phyloP scores from a whole-genome alignment of 345 rosid genomes.

The Lagerstroemia speciosa region DNA sequence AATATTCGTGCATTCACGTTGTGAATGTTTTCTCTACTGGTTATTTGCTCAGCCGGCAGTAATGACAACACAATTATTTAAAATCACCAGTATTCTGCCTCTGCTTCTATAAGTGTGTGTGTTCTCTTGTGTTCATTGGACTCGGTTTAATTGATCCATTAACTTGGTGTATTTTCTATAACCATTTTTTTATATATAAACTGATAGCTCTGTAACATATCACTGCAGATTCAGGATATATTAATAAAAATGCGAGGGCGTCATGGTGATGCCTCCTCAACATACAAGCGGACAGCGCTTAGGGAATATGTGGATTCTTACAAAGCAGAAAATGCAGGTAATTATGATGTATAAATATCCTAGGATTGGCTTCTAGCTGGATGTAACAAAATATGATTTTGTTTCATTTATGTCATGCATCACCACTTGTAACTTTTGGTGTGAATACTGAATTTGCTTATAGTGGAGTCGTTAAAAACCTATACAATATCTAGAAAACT shows the following conservation, averaged over 20 bases:
- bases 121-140: background rate
- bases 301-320: conserved; percentile 20
- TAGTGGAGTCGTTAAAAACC: background rate
- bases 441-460: background rate
- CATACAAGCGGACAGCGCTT: conserved; percentile 23
- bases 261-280: conserved; percentile 30
- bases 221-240: conserved; percentile 11
- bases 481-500: background rate
- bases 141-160: background rate
- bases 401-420: background rate
- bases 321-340: conserved; percentile 50
- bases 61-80: background rate
- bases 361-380: background rate
- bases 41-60: too few species aligned
- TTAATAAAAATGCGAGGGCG: conserved; percentile 19
- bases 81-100: background rate
- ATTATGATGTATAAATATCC: background rate
- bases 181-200: background rate
- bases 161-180: background rate
- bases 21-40: too few species aligned
- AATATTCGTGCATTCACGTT: too few species aligned
- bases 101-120: background rate
- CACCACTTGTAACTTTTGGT: background rate
- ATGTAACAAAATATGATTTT: background rate
- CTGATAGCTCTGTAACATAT: background rate